Conservation (phyloP, 2,329 filamentous ascomycete species). For the Colletotrichum sidae region DNA sequence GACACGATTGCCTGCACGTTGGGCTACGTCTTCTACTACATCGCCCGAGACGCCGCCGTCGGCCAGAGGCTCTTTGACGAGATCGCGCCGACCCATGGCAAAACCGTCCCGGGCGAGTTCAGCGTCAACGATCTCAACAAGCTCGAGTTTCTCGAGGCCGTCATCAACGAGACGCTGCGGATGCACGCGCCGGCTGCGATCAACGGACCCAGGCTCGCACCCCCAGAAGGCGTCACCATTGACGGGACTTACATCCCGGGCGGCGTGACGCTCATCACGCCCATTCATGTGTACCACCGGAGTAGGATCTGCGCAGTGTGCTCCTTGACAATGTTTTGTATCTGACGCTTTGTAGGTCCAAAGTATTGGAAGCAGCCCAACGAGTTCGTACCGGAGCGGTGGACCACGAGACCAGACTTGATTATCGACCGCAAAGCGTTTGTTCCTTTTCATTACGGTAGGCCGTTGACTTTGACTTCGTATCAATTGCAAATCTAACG, state of each 20-base stretch:
- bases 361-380: conserved; percentile 33
- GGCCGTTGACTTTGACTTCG: background rate
- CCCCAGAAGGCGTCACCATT: conserved; percentile 42
- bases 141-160: conserved; percentile 40
- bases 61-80: conserved; percentile 29
- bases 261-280: conserved; percentile 29
- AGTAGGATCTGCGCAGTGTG: background rate
- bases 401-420: conserved; percentile 39
- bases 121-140: conserved; percentile 37
- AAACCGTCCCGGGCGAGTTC: conserved; percentile 39
- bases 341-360: background rate
- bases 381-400: conserved; percentile 42
- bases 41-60: conserved; percentile 29
- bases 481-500: background rate
- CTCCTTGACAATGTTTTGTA: background rate
- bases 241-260: conserved; percentile 44
- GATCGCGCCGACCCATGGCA: conserved; percentile 33
- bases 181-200: conserved; percentile 44
- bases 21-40: conserved; percentile 36
- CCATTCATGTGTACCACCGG: conserved; percentile 25
- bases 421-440: conserved; percentile 39
- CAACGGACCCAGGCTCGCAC: conserved; percentile 42
- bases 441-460: conserved; percentile 23
- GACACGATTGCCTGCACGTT: conserved; percentile 39
- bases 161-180: conserved; percentile 46